Evolutionary conservation across 2,329 filamentous ascomycete genomes (phyloP), one percentile per base, ranked within the genome.

Genomic region (Ceratocystis harringtonii): DNA sequence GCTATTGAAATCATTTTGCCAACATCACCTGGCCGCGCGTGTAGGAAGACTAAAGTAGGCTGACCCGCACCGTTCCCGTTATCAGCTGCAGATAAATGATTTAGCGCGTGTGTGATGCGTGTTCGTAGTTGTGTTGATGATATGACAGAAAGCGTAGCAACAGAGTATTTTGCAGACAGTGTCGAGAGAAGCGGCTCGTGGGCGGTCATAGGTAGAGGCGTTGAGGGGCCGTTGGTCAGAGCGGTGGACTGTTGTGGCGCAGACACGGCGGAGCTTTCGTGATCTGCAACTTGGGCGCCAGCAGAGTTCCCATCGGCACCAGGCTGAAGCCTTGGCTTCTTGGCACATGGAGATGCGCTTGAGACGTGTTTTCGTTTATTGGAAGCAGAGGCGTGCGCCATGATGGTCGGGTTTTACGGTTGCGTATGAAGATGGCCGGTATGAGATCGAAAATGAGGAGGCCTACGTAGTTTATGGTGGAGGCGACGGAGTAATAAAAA

Each of bases 1-100:
- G 80, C 79, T 58, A 90, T 80, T 3, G 82, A 86, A 70, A 89
- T 81, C 70, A 89, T 77, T 73, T 90, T 91, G 73, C 78, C 79
- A 1, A 82, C 79, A 2, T 83, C 79, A 8, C 72, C 68, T 0
- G 79, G 75, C 22, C 78, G 78, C 41, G 81, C 79, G 70, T 82
- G 77, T 19, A 84, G 73, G 48, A 84, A 72, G n/a, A 77, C 76
- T 15, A 78, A 70, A 8, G 73, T 10, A 1, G 45, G 41, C 30
- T 28, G 17, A 72, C 0, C 10, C 5, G 48, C 71, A 72, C 45
- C 60, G 12, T 32, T 22, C 12, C 55, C 28, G 71, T 69, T 28
- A 66, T 67, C 3, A n/a, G 36, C 28, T 50, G 44, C 1, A 3
- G 25, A 72, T 5, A 84, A 74, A 68, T 84, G 80, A 2, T 73